These are phyloP conservation scores for Epithele typhae DNA, from an alignment of 768 basidiomycete species.

Conservation along the genomic window DNA sequence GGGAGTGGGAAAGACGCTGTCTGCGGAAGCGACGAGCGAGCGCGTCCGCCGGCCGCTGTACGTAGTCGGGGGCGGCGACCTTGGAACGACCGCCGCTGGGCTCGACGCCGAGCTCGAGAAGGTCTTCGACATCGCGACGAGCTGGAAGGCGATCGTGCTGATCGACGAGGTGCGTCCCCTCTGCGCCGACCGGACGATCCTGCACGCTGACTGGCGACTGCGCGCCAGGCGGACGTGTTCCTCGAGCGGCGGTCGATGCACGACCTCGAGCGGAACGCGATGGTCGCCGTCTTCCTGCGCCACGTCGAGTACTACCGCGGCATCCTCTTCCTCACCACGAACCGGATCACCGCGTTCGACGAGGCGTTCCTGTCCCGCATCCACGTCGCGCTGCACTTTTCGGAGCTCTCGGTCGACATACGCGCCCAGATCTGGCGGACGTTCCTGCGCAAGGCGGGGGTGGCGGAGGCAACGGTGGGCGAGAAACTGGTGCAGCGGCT, in stretches of 20 bases:
- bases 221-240: conserved; percentile 54
- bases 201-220: neutral
- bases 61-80: conserved; percentile 28
- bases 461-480: conserved; percentile 22
- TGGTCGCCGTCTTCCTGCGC: conserved; percentile 55
- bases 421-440: conserved; percentile 21
- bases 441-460: conserved; percentile 23
- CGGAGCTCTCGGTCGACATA: conserved; percentile 21
- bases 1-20: conserved; percentile 25
- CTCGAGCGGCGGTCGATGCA: conserved; percentile 62
- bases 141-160: conserved; percentile 31
- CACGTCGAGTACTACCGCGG: conserved; percentile 26
- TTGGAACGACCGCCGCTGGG: conserved; percentile 25
- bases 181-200: neutral
- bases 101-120: conserved; percentile 26
- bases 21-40: conserved; percentile 24
- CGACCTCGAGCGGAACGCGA: conserved; percentile 60
- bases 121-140: conserved; percentile 28
- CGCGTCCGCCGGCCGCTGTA: conserved; percentile 19
- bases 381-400: conserved; percentile 41
- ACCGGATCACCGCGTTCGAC: conserved; percentile 49
- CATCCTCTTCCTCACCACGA: conserved; percentile 36
- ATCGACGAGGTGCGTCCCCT: conserved; percentile 24
- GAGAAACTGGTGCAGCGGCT: conserved; percentile 39
- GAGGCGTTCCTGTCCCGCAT: conserved; percentile 67